Percentiles rank a stretch among this genome's conserved stretches.
Evolutionary conservation across 2,329 filamentous ascomycete species (phyloP).

Genomic region (Dothistroma pini): DNA sequence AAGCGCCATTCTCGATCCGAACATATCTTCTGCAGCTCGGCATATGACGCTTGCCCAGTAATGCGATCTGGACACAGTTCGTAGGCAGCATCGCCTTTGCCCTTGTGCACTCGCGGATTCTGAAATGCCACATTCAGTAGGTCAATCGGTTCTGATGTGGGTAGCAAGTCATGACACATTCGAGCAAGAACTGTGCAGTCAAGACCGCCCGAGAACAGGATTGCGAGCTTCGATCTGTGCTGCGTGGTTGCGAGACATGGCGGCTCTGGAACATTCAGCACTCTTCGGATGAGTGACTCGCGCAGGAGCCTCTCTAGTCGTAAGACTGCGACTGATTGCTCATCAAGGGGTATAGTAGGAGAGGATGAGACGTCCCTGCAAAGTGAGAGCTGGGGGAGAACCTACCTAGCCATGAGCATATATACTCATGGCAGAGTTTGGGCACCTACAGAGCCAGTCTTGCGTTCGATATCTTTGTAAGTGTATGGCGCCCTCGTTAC

Average conservation of each 20-base stretch:
- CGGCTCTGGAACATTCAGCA: slow-evolving; percentile 60
- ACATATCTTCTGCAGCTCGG: slow-evolving; percentile 69
- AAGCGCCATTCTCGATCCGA: slow-evolving; percentile 76
- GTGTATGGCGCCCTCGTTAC: slow-evolving; percentile 22
- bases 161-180: slow-evolving; percentile 72
- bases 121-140: slow-evolving; percentile 96
- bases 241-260: slow-evolving; percentile 11
- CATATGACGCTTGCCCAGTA: slow-evolving; percentile 75
- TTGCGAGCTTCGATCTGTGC: slow-evolving; percentile 57
- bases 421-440: slow-evolving; percentile 11
- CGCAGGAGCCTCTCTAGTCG: slow-evolving; percentile 25
- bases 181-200: slow-evolving; percentile 88
- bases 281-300: slow-evolving; percentile 31
- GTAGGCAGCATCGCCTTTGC: slow-evolving; percentile 50
- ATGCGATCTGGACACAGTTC: slow-evolving; percentile 86
- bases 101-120: slow-evolving; percentile 66
- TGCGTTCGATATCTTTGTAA: slow-evolving; percentile 7
- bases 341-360: slow-evolving; percentile 12
- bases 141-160: slow-evolving; percentile 67
- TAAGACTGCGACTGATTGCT: slow-evolving; percentile 23
- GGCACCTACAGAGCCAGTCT: slow-evolving; percentile 25
- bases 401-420: slow-evolving; percentile 35
- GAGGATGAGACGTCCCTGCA: slow-evolving; percentile 22
- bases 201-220: slow-evolving; percentile 90
- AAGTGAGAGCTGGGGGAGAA: slow-evolving; percentile 31